phyloP scores from a whole-genome alignment of 2,329 filamentous ascomycete genomes.

The Hypomyces perniciosus region DNA sequence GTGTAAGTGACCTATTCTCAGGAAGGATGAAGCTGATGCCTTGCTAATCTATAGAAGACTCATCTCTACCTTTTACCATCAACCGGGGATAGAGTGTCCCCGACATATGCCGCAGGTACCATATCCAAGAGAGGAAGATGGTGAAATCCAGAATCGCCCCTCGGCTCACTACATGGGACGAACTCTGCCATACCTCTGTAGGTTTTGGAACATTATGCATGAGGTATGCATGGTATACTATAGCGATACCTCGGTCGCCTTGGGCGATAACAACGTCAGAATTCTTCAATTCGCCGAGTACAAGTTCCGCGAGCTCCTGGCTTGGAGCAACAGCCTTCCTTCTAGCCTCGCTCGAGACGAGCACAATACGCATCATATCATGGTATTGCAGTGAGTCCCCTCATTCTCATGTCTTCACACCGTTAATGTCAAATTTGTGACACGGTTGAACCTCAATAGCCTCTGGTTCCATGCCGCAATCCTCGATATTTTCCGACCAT shows the following conservation, averaged over 20 bases:
- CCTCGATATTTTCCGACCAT: slow-evolving; percentile 30
- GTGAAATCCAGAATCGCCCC: background rate
- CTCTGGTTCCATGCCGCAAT: slow-evolving; percentile 36
- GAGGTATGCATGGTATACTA: slow-evolving; percentile 25
- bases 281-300: slow-evolving; percentile 27
- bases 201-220: slow-evolving; percentile 34
- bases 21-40: background rate
- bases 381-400: slow-evolving; percentile 31
- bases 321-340: slow-evolving; percentile 30
- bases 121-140: background rate
- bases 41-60: background rate
- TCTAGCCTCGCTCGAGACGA: slow-evolving; percentile 20
- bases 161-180: slow-evolving; percentile 18
- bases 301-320: slow-evolving; percentile 34
- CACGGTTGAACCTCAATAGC: slow-evolving; percentile 17
- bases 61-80: slow-evolving; percentile 5
- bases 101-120: background rate
- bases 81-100: slow-evolving; percentile 5
- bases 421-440: background rate
- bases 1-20: slow-evolving; percentile 22
- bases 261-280: background rate
- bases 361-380: slow-evolving; percentile 27
- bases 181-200: slow-evolving; percentile 27
- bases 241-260: slow-evolving; percentile 6
- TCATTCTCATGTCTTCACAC: background rate